A percentile compares a stretch with the other conserved stretches of the same genome.
phyloP scores from a whole-genome alignment of 2,329 filamentous ascomycete genomes.

The Acephala macrosclerotiorum region DNA sequence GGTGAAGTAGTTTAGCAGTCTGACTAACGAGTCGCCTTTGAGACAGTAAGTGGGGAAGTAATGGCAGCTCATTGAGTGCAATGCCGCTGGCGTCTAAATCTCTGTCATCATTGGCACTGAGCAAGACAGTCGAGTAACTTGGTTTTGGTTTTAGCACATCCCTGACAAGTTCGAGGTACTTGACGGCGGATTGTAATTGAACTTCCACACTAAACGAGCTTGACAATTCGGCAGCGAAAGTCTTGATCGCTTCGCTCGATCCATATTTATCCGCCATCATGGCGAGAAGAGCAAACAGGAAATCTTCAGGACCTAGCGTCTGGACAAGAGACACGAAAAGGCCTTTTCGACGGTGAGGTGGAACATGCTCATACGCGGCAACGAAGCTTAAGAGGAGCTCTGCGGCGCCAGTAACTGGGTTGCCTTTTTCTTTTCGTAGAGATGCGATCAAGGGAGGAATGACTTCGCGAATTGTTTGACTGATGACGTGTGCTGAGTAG shows the following conservation, averaged over 20 bases:
- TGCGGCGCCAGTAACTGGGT: constrained; percentile 80
- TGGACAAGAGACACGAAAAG: constrained; percentile 86
- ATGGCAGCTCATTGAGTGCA: constrained; percentile 61
- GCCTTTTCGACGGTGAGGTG: constrained; percentile 80
- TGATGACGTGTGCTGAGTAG: constrained; percentile 95
- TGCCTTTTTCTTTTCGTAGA: constrained; percentile 80
- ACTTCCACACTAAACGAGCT: constrained; percentile 74
- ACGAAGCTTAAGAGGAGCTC: constrained; percentile 96
- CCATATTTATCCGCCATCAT: constrained; percentile 93
- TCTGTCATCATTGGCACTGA: constrained; percentile 63
- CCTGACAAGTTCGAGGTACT: constrained; percentile 75
- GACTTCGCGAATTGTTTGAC: constrained; percentile 92
- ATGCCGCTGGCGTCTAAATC: constrained; percentile 56
- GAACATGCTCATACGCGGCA: constrained; percentile 95
- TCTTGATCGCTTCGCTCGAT: constrained; percentile 73
- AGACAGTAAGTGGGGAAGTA: constrained; percentile 64
- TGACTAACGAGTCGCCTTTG: constrained; percentile 64
- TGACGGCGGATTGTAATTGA: constrained; percentile 81
- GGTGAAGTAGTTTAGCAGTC: constrained; percentile 62
- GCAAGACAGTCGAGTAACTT: constrained; percentile 73
- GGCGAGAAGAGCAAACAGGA: constrained; percentile 84
- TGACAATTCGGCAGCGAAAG: constrained; percentile 79
- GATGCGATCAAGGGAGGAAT: constrained; percentile 91
- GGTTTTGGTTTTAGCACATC: constrained; percentile 82
- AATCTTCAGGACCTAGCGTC: constrained; percentile 85